Evolutionary conservation across 2,329 filamentous ascomycete genomes (phyloP).

Genomic region (Dothiorella sarmentorum): DNA sequence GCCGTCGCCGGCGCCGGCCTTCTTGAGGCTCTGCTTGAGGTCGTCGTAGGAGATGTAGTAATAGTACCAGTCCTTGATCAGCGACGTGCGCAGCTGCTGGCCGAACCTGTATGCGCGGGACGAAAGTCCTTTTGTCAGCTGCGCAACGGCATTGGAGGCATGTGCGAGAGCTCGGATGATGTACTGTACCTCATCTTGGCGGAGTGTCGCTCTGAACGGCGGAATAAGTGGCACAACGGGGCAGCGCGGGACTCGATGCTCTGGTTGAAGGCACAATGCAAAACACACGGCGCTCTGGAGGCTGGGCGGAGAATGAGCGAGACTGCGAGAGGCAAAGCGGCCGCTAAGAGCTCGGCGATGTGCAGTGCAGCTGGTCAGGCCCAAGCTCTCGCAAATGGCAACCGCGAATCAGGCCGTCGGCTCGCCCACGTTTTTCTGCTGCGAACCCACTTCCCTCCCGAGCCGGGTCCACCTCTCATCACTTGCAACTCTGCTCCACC

Average conservation of each 20-base stretch:
- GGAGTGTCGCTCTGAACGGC: not conserved
- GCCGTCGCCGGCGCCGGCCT: conserved; percentile 56
- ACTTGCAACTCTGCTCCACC: not conserved
- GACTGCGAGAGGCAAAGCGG: not conserved
- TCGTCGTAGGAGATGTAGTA: conserved; percentile 98
- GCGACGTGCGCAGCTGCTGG: conserved; percentile 90
- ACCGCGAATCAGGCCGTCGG: conserved; percentile 2
- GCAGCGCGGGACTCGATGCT: no score
- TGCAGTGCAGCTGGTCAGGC: not conserved
- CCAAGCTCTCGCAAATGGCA: conserved; percentile 10
- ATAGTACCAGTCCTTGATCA: conserved; percentile 96
- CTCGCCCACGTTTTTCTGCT: conserved; percentile 2
- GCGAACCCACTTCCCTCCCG: not conserved
- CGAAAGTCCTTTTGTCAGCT: not conserved
- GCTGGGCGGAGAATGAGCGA: not conserved
- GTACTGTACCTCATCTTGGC: conserved; percentile 8
- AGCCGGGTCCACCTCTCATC: not conserved
- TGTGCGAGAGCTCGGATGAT: not conserved
- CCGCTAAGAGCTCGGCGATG: conserved; percentile 6
- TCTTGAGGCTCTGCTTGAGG: conserved; percentile 82
- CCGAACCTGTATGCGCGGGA: conserved; percentile 64
- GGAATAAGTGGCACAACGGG: not conserved
- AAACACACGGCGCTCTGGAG: not conserved
- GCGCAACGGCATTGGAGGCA: not conserved
- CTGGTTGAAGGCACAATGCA: not conserved